phyloP scores from a whole-genome alignment of 2,329 filamentous ascomycete genomes.

The Neonectria faginata region DNA sequence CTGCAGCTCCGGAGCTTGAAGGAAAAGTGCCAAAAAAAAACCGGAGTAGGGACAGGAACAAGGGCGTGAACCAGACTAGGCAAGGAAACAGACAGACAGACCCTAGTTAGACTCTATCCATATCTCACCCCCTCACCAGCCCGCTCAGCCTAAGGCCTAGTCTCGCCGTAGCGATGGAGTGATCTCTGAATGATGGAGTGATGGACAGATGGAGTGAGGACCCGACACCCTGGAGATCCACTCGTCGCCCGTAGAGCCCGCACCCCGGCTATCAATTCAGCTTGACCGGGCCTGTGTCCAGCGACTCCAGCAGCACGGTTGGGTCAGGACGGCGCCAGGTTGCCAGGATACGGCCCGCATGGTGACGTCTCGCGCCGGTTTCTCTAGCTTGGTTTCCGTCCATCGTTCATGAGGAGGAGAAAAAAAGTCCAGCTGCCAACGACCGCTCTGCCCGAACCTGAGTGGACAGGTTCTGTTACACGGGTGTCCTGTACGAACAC shows the following conservation, averaged over 20 bases:
- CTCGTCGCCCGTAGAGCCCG: conserved; percentile 12
- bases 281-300: conserved; percentile 11
- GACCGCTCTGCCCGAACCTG: conserved; percentile 19
- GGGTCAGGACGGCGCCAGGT: not conserved
- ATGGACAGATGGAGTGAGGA: conserved; percentile 5
- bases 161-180: conserved; percentile 1
- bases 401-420: conserved; percentile 17
- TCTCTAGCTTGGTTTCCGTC: conserved; percentile 13
- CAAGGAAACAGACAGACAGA: not conserved
- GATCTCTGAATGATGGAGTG: conserved; percentile 11
- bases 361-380: conserved; percentile 13
- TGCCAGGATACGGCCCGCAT: conserved; percentile 17
- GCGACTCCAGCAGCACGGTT: conserved; percentile 8
- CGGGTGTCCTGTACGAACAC: conserved; percentile 36
- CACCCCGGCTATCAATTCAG: conserved; percentile 10
- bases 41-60: not conserved
- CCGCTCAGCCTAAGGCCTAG: not conserved
- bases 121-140: not conserved
- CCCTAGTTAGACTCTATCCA: not conserved
- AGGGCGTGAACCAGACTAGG: not conserved
- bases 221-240: conserved; percentile 17
- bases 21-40: no score
- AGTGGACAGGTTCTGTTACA: conserved; percentile 33
- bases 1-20: no score
- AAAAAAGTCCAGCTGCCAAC: conserved; percentile 16